These are phyloP conservation scores for Paxillus ammoniavirescens DNA, from an alignment of 768 basidiomycete species.

Conservation along the genomic window DNA sequence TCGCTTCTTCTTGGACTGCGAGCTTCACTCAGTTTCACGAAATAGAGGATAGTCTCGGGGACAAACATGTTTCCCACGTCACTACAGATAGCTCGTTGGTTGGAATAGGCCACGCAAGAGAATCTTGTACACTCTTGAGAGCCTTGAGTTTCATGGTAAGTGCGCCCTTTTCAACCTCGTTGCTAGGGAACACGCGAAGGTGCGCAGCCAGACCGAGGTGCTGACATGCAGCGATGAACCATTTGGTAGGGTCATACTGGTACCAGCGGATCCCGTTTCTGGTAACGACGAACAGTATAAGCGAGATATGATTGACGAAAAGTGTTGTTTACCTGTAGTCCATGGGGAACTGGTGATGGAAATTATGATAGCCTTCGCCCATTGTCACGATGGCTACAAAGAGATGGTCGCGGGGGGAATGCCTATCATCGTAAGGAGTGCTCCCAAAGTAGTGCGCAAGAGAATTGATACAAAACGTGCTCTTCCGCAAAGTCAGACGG, in stretches of 20 bases:
- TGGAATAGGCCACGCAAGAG: constrained; percentile 57
- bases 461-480: constrained; percentile 90
- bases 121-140: constrained; percentile 62
- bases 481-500: constrained; percentile 38
- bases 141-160: constrained; percentile 82
- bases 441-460: constrained; percentile 84
- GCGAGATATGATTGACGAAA: neutral
- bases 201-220: constrained; percentile 72
- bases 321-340: constrained; percentile 37
- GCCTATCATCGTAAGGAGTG: constrained; percentile 77
- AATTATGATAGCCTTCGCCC: constrained; percentile 67
- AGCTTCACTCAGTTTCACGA: neutral
- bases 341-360: constrained; percentile 90
- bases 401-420: constrained; percentile 50
- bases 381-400: constrained; percentile 80
- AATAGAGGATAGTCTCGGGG: neutral
- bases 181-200: constrained; percentile 81
- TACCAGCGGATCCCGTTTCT: constrained; percentile 77
- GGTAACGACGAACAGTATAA: constrained; percentile 5
- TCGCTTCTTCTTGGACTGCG: constrained; percentile 66
- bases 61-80: constrained; percentile 78
- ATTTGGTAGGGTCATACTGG: constrained; percentile 68
- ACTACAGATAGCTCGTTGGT: constrained; percentile 68
- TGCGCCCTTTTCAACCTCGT: constrained; percentile 82
- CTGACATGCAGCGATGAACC: constrained; percentile 76